Evolutionary conservation across 2,329 filamentous ascomycete species (phyloP).

Genomic region (Fusarium sublunatum): DNA sequence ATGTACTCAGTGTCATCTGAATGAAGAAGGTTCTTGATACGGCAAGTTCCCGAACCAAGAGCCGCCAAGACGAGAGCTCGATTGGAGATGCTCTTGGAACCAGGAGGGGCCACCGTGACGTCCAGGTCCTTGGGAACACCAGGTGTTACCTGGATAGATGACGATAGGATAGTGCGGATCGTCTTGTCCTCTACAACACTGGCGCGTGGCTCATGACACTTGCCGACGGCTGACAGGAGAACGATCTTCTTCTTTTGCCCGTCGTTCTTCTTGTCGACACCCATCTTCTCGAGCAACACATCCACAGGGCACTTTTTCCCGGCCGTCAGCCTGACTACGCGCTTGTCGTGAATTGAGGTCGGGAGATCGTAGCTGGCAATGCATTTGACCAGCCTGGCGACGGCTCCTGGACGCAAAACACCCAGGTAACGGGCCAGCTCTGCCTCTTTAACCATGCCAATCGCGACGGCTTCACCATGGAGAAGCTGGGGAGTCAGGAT

Average conservation of each 20-base stretch:
- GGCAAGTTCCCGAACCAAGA: conserved; percentile 84
- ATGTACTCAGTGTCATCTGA: conserved; percentile 98
- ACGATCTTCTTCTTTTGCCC: conserved; percentile 96
- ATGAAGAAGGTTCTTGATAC: conserved; percentile 91
- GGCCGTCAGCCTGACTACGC: conserved; percentile 82
- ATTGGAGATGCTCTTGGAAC: conserved; percentile 98
- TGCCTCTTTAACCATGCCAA: conserved; percentile 98
- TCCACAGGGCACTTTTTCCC: conserved; percentile 91
- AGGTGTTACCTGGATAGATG: conserved; percentile 78
- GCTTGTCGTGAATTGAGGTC: conserved; percentile 84
- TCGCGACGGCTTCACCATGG: conserved; percentile 94
- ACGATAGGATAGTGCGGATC: conserved; percentile 85
- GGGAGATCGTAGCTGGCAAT: conserved; percentile 94
- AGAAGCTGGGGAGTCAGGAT: conserved; percentile 95
- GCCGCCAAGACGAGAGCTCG: conserved; percentile 93
- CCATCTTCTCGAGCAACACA: conserved; percentile 90
- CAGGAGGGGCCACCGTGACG: conserved; percentile 86
- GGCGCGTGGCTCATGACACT: conserved; percentile 86
- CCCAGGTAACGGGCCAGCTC: conserved; percentile 92
- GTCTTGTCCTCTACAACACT: conserved; percentile 88
- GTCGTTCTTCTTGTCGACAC: conserved; percentile 98
- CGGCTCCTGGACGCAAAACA: conserved; percentile 84
- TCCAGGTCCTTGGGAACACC: conserved; percentile 74
- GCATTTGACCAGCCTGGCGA: conserved; percentile 90
- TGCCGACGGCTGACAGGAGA: conserved; percentile 88